Evolutionary conservation across 2,329 filamentous ascomycete genomes (phyloP).

Genomic region (Verticillium tricorpus): DNA sequence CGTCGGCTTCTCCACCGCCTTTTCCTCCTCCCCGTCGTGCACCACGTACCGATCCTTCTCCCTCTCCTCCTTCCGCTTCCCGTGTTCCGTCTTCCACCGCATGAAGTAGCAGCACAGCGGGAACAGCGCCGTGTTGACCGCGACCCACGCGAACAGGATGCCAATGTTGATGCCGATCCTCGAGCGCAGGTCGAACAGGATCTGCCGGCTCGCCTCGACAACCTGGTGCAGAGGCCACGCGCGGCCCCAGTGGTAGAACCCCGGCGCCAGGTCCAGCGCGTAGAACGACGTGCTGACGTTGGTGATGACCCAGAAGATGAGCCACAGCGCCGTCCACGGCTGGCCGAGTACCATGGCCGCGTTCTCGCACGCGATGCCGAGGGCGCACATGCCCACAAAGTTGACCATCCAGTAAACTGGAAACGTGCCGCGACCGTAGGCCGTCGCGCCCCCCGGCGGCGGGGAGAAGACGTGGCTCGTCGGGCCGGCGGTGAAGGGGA

Average conservation of each 20-base stretch:
- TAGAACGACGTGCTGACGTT: constrained; percentile 60
- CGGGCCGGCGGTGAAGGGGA: constrained; percentile 51
- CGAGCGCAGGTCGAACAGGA: constrained; percentile 56
- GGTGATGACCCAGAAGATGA: constrained; percentile 65
- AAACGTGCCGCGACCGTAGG: constrained; percentile 55
- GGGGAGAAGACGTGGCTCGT: constrained; percentile 34
- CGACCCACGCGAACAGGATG: constrained; percentile 54
- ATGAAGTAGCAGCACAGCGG: constrained; percentile 41
- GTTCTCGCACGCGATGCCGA: constrained; percentile 62
- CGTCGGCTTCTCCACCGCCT: constrained; percentile 20
- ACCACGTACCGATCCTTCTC: constrained; percentile 22
- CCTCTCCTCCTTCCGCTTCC: constrained; percentile 18
- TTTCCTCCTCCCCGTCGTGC: constrained; percentile 16
- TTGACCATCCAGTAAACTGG: constrained; percentile 61
- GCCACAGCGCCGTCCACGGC: constrained; percentile 56
- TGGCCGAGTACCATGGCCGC: constrained; percentile 57
- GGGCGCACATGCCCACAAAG: constrained; percentile 57
- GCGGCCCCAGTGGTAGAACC: constrained; percentile 59
- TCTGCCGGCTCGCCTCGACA: constrained; percentile 54
- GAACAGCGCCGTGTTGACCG: constrained; percentile 47
- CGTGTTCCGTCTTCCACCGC: constrained; percentile 32
- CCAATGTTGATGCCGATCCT: constrained; percentile 57
- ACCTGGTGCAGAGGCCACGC: constrained; percentile 60
- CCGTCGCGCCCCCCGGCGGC: constrained; percentile 41
- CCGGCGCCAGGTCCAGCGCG: constrained; percentile 50